Conservation (phyloP, 176 grass and related monocot species). For the Chloris gayana region DNA sequence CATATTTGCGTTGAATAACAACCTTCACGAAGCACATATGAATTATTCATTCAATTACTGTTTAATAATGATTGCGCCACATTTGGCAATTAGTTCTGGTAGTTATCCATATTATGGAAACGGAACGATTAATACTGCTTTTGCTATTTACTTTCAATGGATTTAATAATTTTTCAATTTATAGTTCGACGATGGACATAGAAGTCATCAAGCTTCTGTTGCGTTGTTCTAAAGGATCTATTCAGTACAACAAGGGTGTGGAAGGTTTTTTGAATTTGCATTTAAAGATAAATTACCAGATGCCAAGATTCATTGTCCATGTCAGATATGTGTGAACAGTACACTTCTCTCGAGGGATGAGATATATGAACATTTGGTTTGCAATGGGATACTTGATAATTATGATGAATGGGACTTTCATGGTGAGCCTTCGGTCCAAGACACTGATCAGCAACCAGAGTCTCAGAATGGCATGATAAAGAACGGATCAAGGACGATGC, state of each 20-base stretch:
- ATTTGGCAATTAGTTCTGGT: too few species aligned
- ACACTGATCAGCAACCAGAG: background rate
- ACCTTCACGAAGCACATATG: too few species aligned
- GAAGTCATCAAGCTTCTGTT: background rate
- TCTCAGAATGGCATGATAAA: constrained; percentile 3
- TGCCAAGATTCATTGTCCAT: background rate
- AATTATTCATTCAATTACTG: too few species aligned
- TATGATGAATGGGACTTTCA: constrained; percentile 12
- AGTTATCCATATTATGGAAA: too few species aligned
- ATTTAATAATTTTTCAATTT: background rate
- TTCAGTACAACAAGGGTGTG: background rate
- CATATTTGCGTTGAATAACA: too few species aligned
- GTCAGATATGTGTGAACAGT: background rate
- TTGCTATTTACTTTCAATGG: too few species aligned
- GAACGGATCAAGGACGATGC: background rate
- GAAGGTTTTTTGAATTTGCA: background rate
- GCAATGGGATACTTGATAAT: constrained; percentile 1
- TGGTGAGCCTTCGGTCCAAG: background rate
- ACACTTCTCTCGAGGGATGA: background rate
- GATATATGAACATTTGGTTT: background rate
- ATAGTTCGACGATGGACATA: background rate
- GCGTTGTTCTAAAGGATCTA: background rate
- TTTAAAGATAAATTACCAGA: background rate
- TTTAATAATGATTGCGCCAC: too few species aligned
- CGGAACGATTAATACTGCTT: too few species aligned